Conservation (phyloP, 116 monocot genomes). For the Dioscorea cayenensis region DNA sequence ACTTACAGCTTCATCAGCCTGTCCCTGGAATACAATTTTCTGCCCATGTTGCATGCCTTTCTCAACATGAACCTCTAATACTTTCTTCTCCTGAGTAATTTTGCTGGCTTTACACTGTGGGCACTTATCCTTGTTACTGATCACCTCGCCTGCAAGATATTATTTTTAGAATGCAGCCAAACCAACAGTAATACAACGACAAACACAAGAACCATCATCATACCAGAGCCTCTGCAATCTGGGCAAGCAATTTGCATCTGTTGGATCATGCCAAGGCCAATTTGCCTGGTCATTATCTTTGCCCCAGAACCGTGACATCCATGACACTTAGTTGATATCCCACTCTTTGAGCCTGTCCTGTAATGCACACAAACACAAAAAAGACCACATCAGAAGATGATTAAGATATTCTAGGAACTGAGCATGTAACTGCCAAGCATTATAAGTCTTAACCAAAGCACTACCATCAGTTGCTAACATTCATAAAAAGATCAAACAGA, state of each 20-base stretch:
- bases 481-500: too few relatives aligned
- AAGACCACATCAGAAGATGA: not conserved
- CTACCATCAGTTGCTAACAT: too few relatives aligned
- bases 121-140: constrained; percentile 78
- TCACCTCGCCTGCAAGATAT: constrained; percentile 53
- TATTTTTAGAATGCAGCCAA: not conserved
- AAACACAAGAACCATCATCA: not conserved
- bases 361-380: constrained; percentile 4
- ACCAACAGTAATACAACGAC: not conserved
- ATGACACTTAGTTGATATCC: constrained; percentile 49
- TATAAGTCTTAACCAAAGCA: too few relatives aligned
- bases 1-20: constrained; percentile 89
- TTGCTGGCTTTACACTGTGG: constrained; percentile 65
- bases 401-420: too few relatives aligned
- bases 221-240: constrained; percentile 73
- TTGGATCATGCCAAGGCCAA: constrained; percentile 75
- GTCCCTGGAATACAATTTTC: constrained; percentile 76
- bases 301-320: constrained; percentile 63
- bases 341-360: constrained; percentile 79
- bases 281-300: constrained; percentile 49
- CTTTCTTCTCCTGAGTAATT: constrained; percentile 73
- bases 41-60: constrained; percentile 89
- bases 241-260: constrained; percentile 70
- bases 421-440: too few relatives aligned
- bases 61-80: constrained; percentile 80